A percentile compares a stretch with the other conserved stretches of the same genome.
Evolutionary conservation across 139 green algal genomes (phyloP).

Genomic region (Nannochloris sp.): DNA sequence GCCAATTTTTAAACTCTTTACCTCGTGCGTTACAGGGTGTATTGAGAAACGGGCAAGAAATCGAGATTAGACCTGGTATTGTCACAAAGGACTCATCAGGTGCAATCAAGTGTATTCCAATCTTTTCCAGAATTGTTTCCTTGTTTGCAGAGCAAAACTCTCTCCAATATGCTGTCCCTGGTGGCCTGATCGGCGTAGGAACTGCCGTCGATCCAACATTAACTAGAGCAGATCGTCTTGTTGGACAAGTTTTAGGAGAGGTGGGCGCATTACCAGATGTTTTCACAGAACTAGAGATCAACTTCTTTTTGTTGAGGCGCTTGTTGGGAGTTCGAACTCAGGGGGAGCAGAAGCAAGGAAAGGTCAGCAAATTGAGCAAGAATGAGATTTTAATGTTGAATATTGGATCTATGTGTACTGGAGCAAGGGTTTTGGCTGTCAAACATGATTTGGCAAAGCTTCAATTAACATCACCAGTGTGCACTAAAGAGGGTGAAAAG

Average conservation of each 20-base stretch:
- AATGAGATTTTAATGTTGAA: slow-evolving; percentile 99
- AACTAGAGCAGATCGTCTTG: slow-evolving; percentile 90
- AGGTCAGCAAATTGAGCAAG: slow-evolving; percentile 96
- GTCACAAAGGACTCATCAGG: slow-evolving; percentile 92
- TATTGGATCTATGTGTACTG: slow-evolving; percentile 99
- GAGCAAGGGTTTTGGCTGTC: slow-evolving; percentile 88
- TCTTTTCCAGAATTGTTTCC: slow-evolving; percentile 91
- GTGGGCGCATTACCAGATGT: slow-evolving; percentile 91
- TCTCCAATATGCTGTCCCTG: slow-evolving; percentile 95
- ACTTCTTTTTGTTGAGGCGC: slow-evolving; percentile 97
- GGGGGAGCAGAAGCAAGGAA: slow-evolving; percentile 83
- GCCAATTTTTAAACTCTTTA: background rate
- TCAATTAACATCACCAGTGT: slow-evolving; percentile 93
- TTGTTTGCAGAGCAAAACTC: slow-evolving; percentile 95
- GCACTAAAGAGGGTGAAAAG: slow-evolving; percentile 97
- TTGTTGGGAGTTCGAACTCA: slow-evolving; percentile 90
- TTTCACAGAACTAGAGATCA: slow-evolving; percentile 96
- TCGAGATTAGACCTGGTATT: slow-evolving; percentile 95
- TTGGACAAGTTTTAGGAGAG: slow-evolving; percentile 93
- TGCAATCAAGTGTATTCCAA: slow-evolving; percentile 82
- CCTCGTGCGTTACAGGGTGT: slow-evolving; percentile 60
- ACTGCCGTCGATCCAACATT: slow-evolving; percentile 98
- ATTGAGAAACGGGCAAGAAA: slow-evolving; percentile 81
- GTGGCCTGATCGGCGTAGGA: slow-evolving; percentile 97
- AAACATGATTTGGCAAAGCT: slow-evolving; percentile 98